Evolutionary conservation across 1,139 yeast genomes (phyloP).

Genomic region (Saccharomyces hybrid): DNA sequence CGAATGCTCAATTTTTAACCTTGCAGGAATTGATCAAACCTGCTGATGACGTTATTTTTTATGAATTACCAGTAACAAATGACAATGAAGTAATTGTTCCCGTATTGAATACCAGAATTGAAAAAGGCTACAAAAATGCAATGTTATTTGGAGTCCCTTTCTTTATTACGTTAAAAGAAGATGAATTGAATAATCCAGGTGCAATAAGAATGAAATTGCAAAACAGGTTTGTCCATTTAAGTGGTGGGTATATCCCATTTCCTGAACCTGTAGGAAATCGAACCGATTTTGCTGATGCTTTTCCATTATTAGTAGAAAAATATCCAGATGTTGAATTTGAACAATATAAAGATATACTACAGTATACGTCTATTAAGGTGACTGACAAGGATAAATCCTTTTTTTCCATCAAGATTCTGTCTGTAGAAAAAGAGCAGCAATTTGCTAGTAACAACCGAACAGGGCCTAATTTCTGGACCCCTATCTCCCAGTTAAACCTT

Average conservation of each 20-base stretch:
- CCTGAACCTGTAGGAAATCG: slow-evolving; percentile 10
- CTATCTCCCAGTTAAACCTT: slow-evolving; percentile 23
- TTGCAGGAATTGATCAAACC: slow-evolving; percentile 61
- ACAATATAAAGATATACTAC: slow-evolving; percentile 9
- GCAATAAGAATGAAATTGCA: slow-evolving; percentile 51
- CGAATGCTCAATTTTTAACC: slow-evolving; percentile 54
- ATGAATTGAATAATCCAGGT: slow-evolving; percentile 48
- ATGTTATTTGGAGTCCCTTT: slow-evolving; percentile 66
- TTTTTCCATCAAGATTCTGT: slow-evolving; percentile 41
- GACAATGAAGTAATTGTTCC: slow-evolving; percentile 54
- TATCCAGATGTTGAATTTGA: slow-evolving; percentile 14
- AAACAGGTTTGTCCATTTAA: slow-evolving; percentile 36
- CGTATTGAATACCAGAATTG: slow-evolving; percentile 50
- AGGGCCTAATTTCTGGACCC: slow-evolving; percentile 37
- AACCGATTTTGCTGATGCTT: slow-evolving; percentile 6
- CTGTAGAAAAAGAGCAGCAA: background rate
- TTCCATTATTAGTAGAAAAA: slow-evolving; percentile 21
- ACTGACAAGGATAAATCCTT: slow-evolving; percentile 11
- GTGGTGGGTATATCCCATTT: slow-evolving; percentile 31
- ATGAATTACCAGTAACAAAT: slow-evolving; percentile 45
- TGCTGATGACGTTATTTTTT: slow-evolving; percentile 60
- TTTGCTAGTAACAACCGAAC: slow-evolving; percentile 17
- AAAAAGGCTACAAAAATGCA: slow-evolving; percentile 35
- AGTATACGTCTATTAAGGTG: slow-evolving; percentile 15
- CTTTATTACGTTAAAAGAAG: slow-evolving; percentile 49